Evolutionary conservation across 768 basidiomycete species (phyloP), one percentile per base, ranked within the genome.

Genomic region (Terana coerulea): DNA sequence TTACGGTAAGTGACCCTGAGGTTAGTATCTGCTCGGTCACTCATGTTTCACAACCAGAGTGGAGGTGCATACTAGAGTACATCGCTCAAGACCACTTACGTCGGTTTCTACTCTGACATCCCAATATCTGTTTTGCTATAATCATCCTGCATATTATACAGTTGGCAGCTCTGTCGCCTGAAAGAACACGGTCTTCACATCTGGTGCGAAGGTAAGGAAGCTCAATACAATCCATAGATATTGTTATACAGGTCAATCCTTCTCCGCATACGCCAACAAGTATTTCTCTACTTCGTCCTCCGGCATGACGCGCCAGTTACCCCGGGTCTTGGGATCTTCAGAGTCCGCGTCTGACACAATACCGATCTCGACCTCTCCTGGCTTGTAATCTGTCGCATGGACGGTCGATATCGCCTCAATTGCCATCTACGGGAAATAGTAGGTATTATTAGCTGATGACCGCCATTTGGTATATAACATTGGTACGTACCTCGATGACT

Each of bases 361-460:
- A 0, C 93, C 95, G 58, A 99, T 91, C 69, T 99, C 97, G 61
- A 98, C 90, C 69, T 98, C 97, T 9, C 83, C 84, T 0, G 91
- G 76, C 69, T 98, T 99, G 75, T 93, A 97, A 66, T 99, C 97
- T 1, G 94, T 97, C 33, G 92, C 85, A 62, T 95, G 90, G 22
- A 98, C 93, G 0, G 83, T 88, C 40, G 92, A 95, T 76, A 98
- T 90, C 11, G 86, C 84, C 67, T 98, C 95, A 48, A 98, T 95
- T 0, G 93, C 95, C 72, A 95, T 80, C 92, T 95, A 58, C 24
- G 48, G 28, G 2, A 33, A 21, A 24, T 42, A 17, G 2, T 30
- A 47, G 12, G 29, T 24, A 5, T n/a, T n/a, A n/a, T n/a, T n/a
- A n/a, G n/a, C n/a, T n/a, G n/a, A n/a, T n/a, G n/a, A n/a, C n/a